Evolutionary conservation across 2,329 filamentous ascomycete species (phyloP).

Genomic region (Penicillium decumbens): DNA sequence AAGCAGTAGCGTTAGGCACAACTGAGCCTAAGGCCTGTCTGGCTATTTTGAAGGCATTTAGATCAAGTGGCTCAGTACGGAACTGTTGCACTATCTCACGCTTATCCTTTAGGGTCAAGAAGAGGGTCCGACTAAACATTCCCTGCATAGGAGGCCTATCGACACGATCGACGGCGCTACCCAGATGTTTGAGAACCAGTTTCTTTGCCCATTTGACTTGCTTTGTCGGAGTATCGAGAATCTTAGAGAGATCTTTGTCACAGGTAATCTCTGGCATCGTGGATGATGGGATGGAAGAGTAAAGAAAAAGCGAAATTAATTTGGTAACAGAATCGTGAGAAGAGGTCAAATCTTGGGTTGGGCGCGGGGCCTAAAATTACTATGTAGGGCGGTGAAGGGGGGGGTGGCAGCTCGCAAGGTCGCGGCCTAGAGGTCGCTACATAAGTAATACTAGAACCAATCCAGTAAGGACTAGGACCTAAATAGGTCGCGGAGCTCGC

Average conservation of each 20-base stretch:
- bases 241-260: conserved; percentile 13
- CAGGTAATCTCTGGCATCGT: conserved; percentile 3
- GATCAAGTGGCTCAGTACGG: conserved; percentile 8
- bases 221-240: conserved; percentile 23
- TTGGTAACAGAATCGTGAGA: too few species aligned
- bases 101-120: conserved; percentile 17
- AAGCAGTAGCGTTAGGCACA: too few species aligned
- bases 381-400: too few species aligned
- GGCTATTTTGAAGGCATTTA: conserved; percentile 4
- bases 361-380: too few species aligned
- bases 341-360: too few species aligned
- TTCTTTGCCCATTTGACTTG: conserved; percentile 25
- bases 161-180: conserved; percentile 21
- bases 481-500: too few species aligned
- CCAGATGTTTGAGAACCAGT: conserved; percentile 22
- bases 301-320: too few species aligned
- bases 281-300: too few species aligned
- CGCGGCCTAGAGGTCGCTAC: too few species aligned
- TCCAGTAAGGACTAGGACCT: too few species aligned
- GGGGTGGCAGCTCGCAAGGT: too few species aligned
- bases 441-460: too few species aligned
- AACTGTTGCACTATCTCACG: conserved; percentile 22
- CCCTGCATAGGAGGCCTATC: conserved; percentile 27
- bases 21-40: background rate
- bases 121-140: conserved; percentile 27